Percentiles rank a stretch among this genome's conserved stretches.
Conservation (phyloP, 306 rosid genomes). For the Acacia crassicarpa region DNA sequence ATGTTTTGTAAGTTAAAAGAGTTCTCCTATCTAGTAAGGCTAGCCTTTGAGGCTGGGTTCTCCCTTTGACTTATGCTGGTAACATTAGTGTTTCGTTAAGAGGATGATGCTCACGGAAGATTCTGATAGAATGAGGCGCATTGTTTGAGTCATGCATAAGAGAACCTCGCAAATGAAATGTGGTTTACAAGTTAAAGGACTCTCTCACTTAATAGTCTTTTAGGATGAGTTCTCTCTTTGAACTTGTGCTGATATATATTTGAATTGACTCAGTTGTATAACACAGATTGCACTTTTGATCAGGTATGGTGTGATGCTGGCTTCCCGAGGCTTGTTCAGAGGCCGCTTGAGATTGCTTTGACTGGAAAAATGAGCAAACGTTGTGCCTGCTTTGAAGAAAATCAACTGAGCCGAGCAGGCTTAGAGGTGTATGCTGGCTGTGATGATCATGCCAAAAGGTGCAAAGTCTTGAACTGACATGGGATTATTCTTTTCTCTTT, state of each 20-base stretch:
- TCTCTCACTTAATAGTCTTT: neutral
- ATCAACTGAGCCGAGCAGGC: slow-evolving; percentile 69
- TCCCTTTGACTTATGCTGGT: too few relatives aligned
- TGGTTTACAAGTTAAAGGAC: neutral
- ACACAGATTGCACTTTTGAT: slow-evolving; percentile 20
- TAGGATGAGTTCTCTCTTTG: neutral
- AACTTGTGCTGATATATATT: neutral
- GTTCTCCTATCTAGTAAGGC: too few relatives aligned
- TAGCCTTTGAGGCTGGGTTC: too few relatives aligned
- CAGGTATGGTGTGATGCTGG: slow-evolving; percentile 97
- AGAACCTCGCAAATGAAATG: neutral
- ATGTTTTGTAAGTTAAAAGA: too few relatives aligned
- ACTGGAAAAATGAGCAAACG: slow-evolving; percentile 92
- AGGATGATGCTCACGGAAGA: too few relatives aligned
- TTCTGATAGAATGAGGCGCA: too few relatives aligned
- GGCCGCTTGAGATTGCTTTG: slow-evolving; percentile 87
- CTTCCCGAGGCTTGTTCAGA: slow-evolving; percentile 78
- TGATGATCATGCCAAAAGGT: slow-evolving; percentile 64
- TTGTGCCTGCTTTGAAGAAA: slow-evolving; percentile 83
- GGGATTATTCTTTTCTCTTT: neutral
- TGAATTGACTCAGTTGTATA: neutral
- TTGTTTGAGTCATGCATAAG: too few relatives aligned
- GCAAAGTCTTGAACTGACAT: slow-evolving; percentile 42
- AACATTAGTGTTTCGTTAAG: too few relatives aligned
- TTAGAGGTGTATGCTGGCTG: slow-evolving; percentile 80